Evolutionary conservation across 768 basidiomycete genomes (phyloP), one percentile per base, ranked within the genome.

Genomic region (Clavulina sp.): DNA sequence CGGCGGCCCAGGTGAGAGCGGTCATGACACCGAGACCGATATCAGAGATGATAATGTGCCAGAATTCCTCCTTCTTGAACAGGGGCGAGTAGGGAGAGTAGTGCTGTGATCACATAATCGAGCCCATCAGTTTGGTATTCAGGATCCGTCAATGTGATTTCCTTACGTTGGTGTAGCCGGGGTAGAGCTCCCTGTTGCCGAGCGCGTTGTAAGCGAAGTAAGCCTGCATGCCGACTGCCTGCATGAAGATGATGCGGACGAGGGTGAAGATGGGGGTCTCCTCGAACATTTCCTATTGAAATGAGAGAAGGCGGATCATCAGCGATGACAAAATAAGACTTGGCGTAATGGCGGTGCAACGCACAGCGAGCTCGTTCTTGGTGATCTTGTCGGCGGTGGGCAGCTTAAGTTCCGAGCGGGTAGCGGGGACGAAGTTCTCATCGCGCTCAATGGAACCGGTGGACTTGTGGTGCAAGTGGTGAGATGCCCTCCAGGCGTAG

Each of bases 361-460:
- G n/a, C n/a, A n/a, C n/a, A n/a, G n/a, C n/a, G n/a, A n/a, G n/a
- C n/a, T 46, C 43, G 9, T 46, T 9, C 26, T 46, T 46, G 16
- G 43, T 46, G 26, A 46, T 24, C 13, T 13, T 46, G 13, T 28
- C 13, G 9, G 24, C 16, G 24, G 79, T 69, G 24, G 78, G 76
- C 9, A 75, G 65, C 34, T 84, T 46, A 13, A 46, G 43, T 13
- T 46, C 70, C 13, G 80, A 78, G 41, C 91, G 81, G n/a, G 93
- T 93, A 58, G 74, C 66, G 46, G 93, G 93, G 3, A 97, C 89
- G 59, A 87, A 93, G 54, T 95, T 92, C 63, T 97, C 89, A 59
- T 99, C 93, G 58, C 92, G 48, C 41, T 48, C 18, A 9, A 29
- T 4, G 49, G 28, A 4, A 36, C 30, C 34, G 26, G 13, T 29